Base-by-base conservation (phyloP, 2,329 filamentous ascomycete species). In the Aspergillus clavatus region DNA sequence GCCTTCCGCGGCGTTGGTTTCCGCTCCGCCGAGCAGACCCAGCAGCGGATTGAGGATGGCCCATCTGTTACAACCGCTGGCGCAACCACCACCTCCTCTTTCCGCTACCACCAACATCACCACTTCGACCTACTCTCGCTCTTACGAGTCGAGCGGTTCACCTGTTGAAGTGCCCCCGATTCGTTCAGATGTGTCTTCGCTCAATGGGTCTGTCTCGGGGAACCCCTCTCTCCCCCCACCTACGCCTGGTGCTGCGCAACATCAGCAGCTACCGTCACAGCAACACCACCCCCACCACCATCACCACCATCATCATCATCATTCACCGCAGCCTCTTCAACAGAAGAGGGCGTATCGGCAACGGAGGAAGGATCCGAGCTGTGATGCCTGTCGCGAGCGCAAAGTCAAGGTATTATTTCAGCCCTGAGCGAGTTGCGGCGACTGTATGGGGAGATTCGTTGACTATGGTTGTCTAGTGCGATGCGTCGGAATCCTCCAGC, bases 341-440 rank as follows among this genome's bases (percentile, higher is more conserved):
- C 65, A 95, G 67, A 97, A 97, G 68, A 78, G 93, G 62, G 91
- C 93, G 2, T 98, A 97, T 72, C 83, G 93, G 19, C 93, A 98
- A 67, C 78, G 93, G 55, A 81, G 93, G 56, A 98, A 98, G 65
- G 93, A 98, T 60, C 93, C 93, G 1, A 97, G 89, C 62, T 98
- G 93, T 67, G 93, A 98, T 73, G 93, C 93, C 40, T 98, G 93
- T 66, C 81, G 93, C 48, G 93, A 98, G 62, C 77, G 81, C 38
- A 84, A 84, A 69, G 81, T 84, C 54, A 84, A 84, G 71, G 77
- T 79, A 64, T 50, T 46, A 11, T 11, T 36, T 42, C n/a, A n/a
- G n/a, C 23, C 33, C 23, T 26, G 23, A 19, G 21, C 23, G 29
- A 40, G 22, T 46, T 43, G n/a, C 28, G 21, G 24, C 7, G 29